Evolutionary conservation across 306 rosid genomes (phyloP), one percentile per base, ranked within the genome.

Genomic region (Corylus heterophylla): DNA sequence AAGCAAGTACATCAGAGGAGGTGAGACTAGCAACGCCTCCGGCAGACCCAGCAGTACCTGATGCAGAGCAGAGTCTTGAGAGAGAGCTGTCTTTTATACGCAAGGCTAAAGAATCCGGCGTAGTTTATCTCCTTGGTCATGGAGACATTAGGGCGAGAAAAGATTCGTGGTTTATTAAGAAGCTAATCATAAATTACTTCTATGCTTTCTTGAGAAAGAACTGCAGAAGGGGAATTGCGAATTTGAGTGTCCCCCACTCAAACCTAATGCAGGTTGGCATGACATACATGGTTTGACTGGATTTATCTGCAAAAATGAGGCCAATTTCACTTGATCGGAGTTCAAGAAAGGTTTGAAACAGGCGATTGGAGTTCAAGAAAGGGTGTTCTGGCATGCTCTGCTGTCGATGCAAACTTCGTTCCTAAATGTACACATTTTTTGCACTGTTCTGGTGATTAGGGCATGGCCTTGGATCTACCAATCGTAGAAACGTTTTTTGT

Each of bases 221-320:
- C 76, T 89, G 98, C 88, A 77, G 98, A 80, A 87, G 97, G 80
- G 98, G 98, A 29, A 92, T 87, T 83, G 90, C 98, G 11, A 94
- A 88, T 77, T 83, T 92, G 84, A 94, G 97, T 39, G 98, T 94
- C 54, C 98, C 97, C 49, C 98, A 94, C 82, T 87, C 98, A 13
- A 83, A 94, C 83, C 88, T 94, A 80, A 91, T 94, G 89, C 98
- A 94, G 90, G 98, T 94, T 71, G 94, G 97, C 81, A 94, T 94
- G 98, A 91, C 97, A 67, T 94, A 94, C 84, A 94, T 94, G 98
- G 98, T 94, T 66, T 94, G 90, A 94, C 37, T 83, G 83, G 76
- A 70, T 79, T 82, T 88, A 81, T 83, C 73, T 16, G 68, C 79
- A 49, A 25, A 75, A 72, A 80, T 68, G 66, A 69, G 63, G 49